Evolutionary conservation across 1,139 yeast species (phyloP), one percentile per base, ranked within the genome.

Genomic region (Nadsonia starkeyi-henricii): DNA sequence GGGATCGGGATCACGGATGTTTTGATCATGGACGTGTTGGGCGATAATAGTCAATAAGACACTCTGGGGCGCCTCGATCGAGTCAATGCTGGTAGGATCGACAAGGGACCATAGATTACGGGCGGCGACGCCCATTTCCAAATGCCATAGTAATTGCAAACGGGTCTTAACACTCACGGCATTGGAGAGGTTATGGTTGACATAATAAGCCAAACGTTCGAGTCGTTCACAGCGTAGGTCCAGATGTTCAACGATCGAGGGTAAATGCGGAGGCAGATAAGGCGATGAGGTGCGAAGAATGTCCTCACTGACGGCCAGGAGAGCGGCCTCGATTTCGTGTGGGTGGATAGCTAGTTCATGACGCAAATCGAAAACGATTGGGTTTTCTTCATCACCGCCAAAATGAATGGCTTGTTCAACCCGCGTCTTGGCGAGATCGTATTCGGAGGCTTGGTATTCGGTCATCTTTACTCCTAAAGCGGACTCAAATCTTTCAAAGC

Each of bases 331-430:
- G 13, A 80, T 63, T 2, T 66, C 67, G 7, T 68, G 67, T 1
- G 60, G 55, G n/a, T 70, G 66, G 47, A 58, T 53, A 20, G 53
- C 48, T 36, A 55, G 47, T 42, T 65, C 70, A 18, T 64, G 57
- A 19, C 73, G 66, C 44, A 75, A 60, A 56, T 75, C 73, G 62
- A 85, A 86, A 42, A 78, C 76, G 28, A 88, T 59, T 51, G 76
- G 83, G 46, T 67, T 77, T 57, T 48, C 50, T 3, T 60, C 60
- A 1, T 67, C 64, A 50, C 70, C 69, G 1, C 75, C 71, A 56
- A 72, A 81, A 57, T 79, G 81, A 1, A 86, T 76, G 0, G 86
- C 95, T 62, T 88, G 96, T 56, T 83, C 93, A 23, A 88, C 74
- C 54, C 78, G 86, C 0, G 86, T 75, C 58, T 80, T 81, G 43